Conservation (phyloP, 2,329 filamentous ascomycete genomes). For the Xylaria arbuscula region DNA sequence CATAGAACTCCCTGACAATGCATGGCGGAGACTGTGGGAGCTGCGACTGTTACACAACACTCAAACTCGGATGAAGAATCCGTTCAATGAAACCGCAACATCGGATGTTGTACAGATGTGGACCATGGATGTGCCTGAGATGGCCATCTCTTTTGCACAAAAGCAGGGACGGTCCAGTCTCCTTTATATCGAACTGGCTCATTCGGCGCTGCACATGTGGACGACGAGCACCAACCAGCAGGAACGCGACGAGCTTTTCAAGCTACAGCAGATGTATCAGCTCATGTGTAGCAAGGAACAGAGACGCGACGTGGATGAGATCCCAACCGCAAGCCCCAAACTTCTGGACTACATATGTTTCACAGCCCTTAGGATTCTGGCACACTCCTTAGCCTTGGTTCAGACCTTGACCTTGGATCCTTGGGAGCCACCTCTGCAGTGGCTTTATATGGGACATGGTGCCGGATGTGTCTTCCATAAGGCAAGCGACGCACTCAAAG, state of each 20-base stretch:
- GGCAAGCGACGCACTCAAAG: slow-evolving; percentile 42
- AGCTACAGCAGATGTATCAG: slow-evolving; percentile 53
- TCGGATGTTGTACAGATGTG: slow-evolving; percentile 46
- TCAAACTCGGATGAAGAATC: slow-evolving; percentile 48
- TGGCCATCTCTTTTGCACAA: slow-evolving; percentile 50
- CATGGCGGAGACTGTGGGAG: slow-evolving; percentile 53
- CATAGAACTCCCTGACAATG: slow-evolving; percentile 51
- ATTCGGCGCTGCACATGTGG: slow-evolving; percentile 54
- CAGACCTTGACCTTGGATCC: slow-evolving; percentile 52
- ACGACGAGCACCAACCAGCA: slow-evolving; percentile 42
- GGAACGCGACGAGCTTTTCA: slow-evolving; percentile 48
- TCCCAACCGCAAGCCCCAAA: slow-evolving; percentile 40
- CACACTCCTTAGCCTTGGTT: slow-evolving; percentile 53
- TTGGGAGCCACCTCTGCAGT: slow-evolving; percentile 55
- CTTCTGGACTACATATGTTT: slow-evolving; percentile 53
- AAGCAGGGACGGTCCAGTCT: slow-evolving; percentile 49
- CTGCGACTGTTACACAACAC: slow-evolving; percentile 53
- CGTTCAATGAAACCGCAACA: slow-evolving; percentile 42
- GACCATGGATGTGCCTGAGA: slow-evolving; percentile 49
- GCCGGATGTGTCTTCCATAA: slow-evolving; percentile 50
- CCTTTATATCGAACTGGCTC: slow-evolving; percentile 52
- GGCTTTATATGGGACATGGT: slow-evolving; percentile 52
- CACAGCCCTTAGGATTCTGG: slow-evolving; percentile 51
- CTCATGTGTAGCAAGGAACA: slow-evolving; percentile 53
- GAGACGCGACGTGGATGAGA: slow-evolving; percentile 50